These are phyloP conservation scores for Styphnolobium japonicum DNA, from an alignment of 306 rosid genomes.

Conservation along the genomic window DNA sequence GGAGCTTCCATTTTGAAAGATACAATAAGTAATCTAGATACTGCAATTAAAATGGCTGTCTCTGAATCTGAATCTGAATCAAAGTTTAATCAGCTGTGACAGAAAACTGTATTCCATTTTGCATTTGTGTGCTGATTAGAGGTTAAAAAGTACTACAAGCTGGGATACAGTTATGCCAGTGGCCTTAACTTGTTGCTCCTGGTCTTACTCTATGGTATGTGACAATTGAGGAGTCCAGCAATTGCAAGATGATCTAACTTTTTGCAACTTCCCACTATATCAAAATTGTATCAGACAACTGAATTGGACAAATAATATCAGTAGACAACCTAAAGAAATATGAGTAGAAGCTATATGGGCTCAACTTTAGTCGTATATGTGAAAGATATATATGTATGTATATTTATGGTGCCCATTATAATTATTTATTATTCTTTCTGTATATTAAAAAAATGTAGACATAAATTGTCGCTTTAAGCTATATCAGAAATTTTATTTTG, in stretches of 20 bases:
- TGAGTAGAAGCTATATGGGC: neutral
- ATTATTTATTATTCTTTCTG: too few species aligned
- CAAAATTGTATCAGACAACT: neutral
- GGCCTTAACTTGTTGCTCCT: neutral
- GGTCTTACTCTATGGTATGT: neutral
- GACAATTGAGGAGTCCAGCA: neutral
- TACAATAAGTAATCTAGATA: neutral
- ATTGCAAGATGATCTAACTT: neutral
- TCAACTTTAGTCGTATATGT: neutral
- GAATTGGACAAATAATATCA: neutral
- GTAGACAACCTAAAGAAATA: too few species aligned
- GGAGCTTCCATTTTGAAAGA: neutral
- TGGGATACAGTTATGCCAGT: neutral
- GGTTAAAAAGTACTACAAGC: neutral
- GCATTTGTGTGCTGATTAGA: neutral
- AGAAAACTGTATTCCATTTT: neutral
- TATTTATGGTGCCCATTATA: neutral
- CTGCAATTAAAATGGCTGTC: neutral
- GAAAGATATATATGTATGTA: too few species aligned
- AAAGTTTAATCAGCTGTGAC: neutral
- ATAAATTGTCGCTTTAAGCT: neutral
- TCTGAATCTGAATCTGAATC: neutral
- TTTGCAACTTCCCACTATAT: neutral
- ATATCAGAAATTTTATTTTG: too few species aligned
- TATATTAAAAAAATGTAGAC: too few species aligned